Percentiles rank a stretch among this genome's conserved stretches.
Evolutionary conservation across 805 yeast species (phyloP).

Genomic region (Candida awuae): DNA sequence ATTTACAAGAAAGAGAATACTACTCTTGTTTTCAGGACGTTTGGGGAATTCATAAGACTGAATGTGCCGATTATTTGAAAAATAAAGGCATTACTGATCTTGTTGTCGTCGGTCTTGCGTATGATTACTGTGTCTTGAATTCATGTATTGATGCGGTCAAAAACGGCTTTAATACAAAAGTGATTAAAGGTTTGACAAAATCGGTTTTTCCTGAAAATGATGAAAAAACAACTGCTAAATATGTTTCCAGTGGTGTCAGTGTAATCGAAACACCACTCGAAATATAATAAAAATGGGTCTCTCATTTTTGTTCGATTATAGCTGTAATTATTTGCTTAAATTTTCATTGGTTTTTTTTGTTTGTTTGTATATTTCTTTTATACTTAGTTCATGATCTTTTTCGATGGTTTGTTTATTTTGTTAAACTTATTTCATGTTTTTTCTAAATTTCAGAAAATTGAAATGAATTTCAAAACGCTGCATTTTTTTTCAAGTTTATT

Average conservation of each 20-base stretch:
- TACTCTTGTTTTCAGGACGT: conserved; percentile 82
- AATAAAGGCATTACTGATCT: conserved; percentile 48
- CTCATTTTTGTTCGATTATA: too few species aligned
- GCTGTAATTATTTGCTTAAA: too few species aligned
- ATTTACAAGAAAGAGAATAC: conserved; percentile 64
- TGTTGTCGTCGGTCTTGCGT: conserved; percentile 73
- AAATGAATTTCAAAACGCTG: too few species aligned
- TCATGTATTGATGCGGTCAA: conserved; percentile 64
- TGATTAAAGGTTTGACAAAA: conserved; percentile 48
- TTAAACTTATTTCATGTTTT: too few species aligned
- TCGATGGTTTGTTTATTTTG: too few species aligned
- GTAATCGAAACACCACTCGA: conserved; percentile 10
- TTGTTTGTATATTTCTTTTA: too few species aligned
- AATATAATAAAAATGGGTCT: neutral
- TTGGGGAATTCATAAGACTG: conserved; percentile 69
- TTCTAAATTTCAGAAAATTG: too few species aligned
- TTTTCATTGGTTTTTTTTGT: too few species aligned
- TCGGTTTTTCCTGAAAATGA: conserved; percentile 44
- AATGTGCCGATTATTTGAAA: conserved; percentile 42
- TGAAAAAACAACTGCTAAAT: conserved; percentile 28
- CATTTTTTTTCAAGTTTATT: too few species aligned
- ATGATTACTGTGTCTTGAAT: conserved; percentile 76
- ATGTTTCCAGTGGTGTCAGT: conserved; percentile 28
- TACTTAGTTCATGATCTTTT: too few species aligned
- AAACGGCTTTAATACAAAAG: conserved; percentile 56